Percentiles rank a stretch among this genome's conserved stretches.
Conservation (phyloP, 2,329 filamentous ascomycete genomes). For the Neocatenulostroma microsporum region DNA sequence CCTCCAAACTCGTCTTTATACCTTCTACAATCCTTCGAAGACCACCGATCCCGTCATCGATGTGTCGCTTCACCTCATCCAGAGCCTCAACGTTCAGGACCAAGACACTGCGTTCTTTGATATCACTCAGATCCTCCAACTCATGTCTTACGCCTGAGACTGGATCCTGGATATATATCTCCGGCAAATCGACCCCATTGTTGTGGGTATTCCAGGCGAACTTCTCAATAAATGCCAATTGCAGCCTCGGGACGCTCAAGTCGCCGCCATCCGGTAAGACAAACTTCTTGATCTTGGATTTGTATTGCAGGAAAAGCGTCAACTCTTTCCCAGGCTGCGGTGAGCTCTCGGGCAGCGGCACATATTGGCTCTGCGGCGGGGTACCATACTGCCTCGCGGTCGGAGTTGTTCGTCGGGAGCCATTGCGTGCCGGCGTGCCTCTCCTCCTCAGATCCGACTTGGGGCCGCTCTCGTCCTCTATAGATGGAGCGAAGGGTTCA, state of each 20-base stretch:
- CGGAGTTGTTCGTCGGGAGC: too few relatives aligned
- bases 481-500: constrained; percentile 22
- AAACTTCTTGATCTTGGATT: constrained; percentile 94
- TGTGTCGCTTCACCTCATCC: constrained; percentile 92
- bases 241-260: constrained; percentile 76
- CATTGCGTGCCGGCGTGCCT: too few relatives aligned
- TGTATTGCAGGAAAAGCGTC: constrained; percentile 92
- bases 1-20: constrained; percentile 73
- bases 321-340: constrained; percentile 77
- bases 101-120: constrained; percentile 92
- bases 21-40: constrained; percentile 78
- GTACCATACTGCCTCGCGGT: too few relatives aligned
- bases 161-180: constrained; percentile 96
- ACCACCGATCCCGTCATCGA: constrained; percentile 81
- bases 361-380: constrained; percentile 36
- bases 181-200: constrained; percentile 83
- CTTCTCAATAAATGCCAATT: constrained; percentile 96
- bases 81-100: constrained; percentile 87
- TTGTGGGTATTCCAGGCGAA: constrained; percentile 98
- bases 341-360: constrained; percentile 44
- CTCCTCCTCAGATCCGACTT: too few relatives aligned
- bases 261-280: constrained; percentile 82
- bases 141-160: constrained; percentile 95
- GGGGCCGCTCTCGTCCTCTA: too few relatives aligned
- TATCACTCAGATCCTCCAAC: constrained; percentile 82